Base-by-base conservation (phyloP, 2,329 filamentous ascomycete species). In the Ascochyta clinopodiicola region DNA sequence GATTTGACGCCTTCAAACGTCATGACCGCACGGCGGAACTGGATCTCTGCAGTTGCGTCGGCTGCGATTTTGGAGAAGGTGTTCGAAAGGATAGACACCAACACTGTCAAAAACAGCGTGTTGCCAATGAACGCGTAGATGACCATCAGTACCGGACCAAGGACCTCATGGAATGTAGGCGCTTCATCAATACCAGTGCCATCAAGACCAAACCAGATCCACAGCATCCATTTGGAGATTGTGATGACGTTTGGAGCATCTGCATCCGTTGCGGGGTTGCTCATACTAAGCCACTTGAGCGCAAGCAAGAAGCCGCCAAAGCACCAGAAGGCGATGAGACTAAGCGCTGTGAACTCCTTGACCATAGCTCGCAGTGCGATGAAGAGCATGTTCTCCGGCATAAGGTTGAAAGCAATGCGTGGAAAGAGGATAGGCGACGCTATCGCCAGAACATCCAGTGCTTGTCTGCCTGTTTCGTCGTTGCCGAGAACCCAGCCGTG, bases 161-260 rank as follows among this genome's bases (percentile, higher is more conserved):
- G 80, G n/a, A 92, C 77, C 81, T 86, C 85, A 76, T 96, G 91
- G 68, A 95, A 91, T 53, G 91, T 86, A 21, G 84, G 81, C 66
- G 82, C 82, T 54, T 81, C 78, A 58, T 82, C 77, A 32, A 85
- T 83, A 2, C 83, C 81, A 35, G 76, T 89, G 32, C 73, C 91
- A 65, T 95, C 91, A 1, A 96, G 84, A 2, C 91, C 91, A 69
- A 96, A 95, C 91, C 91, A 96, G 61, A 96, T 93, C 84, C 90
- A 95, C 1, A 95, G 84, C 90, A 96, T 94, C 91, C 91, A 96
- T 75, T 93, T 92, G 39, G 86, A 86, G 59, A 95, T 92, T 1
- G 88, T 90, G 75, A 89, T 77, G 4, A 87, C 75, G 46, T 83
- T 78, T 48, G 89, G 86, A 0, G 70, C 64, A 21, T 71, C 66